Percentiles rank a stretch among this genome's conserved stretches.
phyloP scores from a whole-genome alignment of 1,139 yeast genomes.

The Hansenula lynferdii region DNA sequence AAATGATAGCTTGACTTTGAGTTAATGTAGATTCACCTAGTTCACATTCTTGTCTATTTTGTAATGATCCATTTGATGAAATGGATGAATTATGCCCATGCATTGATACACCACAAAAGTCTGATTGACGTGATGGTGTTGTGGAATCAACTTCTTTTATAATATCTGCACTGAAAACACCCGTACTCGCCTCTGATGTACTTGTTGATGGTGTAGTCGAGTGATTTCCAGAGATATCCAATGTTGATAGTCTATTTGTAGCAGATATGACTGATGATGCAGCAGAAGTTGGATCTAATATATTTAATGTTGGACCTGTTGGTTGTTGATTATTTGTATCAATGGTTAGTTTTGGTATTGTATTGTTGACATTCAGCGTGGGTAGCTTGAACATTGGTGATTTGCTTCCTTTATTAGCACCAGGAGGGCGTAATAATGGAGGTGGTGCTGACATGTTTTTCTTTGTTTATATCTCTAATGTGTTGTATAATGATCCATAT shows the following conservation, averaged over 20 bases:
- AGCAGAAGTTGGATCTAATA: slow-evolving; percentile 8
- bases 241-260: slow-evolving; percentile 10
- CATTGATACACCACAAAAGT: too few relatives aligned
- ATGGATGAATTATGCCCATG: too few relatives aligned
- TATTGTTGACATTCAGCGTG: slow-evolving; percentile 22
- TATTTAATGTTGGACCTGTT: neutral
- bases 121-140: too few relatives aligned
- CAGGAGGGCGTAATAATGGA: slow-evolving; percentile 27
- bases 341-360: slow-evolving; percentile 10
- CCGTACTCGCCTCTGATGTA: slow-evolving; percentile 21
- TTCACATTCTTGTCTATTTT: neutral
- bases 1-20: neutral
- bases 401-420: slow-evolving; percentile 17
- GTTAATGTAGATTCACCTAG: slow-evolving; percentile 9
- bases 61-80: neutral
- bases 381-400: slow-evolving; percentile 28
- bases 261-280: slow-evolving; percentile 11
- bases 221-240: slow-evolving; percentile 15
- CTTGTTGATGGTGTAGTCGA: slow-evolving; percentile 22
- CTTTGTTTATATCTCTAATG: neutral
- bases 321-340: slow-evolving; percentile 1
- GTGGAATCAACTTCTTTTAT: slow-evolving; percentile 31
- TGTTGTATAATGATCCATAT: neutral
- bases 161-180: slow-evolving; percentile 32
- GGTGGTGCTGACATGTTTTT: slow-evolving; percentile 27